Conservation (phyloP, 768 basidiomycete species). For the Mycena crocata region DNA sequence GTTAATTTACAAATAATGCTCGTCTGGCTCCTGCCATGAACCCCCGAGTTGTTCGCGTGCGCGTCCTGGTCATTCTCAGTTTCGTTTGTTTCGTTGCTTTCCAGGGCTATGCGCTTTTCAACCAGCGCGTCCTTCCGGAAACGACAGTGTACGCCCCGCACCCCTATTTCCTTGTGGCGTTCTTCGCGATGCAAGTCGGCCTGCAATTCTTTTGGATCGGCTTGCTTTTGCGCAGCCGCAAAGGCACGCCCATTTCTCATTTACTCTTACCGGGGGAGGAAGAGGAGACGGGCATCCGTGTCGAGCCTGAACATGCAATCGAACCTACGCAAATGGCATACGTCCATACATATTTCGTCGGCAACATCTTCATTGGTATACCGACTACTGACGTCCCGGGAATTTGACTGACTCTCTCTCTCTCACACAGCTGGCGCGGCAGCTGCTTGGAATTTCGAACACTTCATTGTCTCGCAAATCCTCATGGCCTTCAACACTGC, state of each 20-base stretch:
- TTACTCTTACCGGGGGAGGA: not conserved
- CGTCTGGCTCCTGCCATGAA: not conserved
- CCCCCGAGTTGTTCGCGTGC: constrained; percentile 16
- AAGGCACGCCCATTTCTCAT: not conserved
- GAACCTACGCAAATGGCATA: constrained; percentile 43
- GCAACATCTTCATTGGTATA: constrained; percentile 48
- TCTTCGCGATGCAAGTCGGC: constrained; percentile 20
- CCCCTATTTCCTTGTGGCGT: constrained; percentile 18
- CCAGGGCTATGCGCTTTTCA: not conserved
- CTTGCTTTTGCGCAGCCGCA: constrained; percentile 12
- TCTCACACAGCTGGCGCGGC: constrained; percentile 47
- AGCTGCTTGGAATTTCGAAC: constrained; percentile 43
- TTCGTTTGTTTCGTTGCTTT: constrained; percentile 1
- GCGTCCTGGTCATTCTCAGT: not conserved
- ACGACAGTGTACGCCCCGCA: constrained; percentile 18
- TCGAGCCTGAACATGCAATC: not conserved
- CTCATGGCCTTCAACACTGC: constrained; percentile 46
- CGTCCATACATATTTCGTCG: constrained; percentile 44
- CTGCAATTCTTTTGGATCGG: constrained; percentile 25
- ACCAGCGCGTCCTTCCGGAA: not conserved
- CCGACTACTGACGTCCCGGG: not conserved
- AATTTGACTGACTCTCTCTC: not conserved
- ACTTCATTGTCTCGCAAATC: constrained; percentile 42
- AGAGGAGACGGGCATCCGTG: not conserved
- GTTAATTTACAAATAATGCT: not conserved